Evolutionary conservation across 164 flowering plant species (phyloP), one percentile per base, ranked within the genome.

Genomic region (Buxus sempervirens): DNA sequence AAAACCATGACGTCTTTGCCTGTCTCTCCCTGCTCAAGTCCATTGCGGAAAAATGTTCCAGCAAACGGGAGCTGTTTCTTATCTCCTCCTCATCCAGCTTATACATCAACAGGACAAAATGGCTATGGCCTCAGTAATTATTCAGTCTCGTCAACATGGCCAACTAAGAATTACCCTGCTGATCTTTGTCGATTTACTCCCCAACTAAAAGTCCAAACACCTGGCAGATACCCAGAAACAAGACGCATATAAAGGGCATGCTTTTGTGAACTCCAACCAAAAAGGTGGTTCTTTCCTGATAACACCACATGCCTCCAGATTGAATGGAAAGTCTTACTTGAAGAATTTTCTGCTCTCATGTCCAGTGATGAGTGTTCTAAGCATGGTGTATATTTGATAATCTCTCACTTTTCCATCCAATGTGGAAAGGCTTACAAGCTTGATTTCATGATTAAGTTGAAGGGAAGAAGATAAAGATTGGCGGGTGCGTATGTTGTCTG

Each of bases 31-130:
- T 79, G 82, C 63, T 83, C 91, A 45, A 87, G 91, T 63, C 91
- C 91, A 13, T 63, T 87, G 18, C 75, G 87, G 55, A 82, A 79
- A 16, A 55, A 65, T 41, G 88, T 83, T 57, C 73, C 86, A 1
- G 71, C 86, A 19, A 75, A 79, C 60, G 77, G 60, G 71, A 89
- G 81, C 68, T 81, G 80, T 69, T 82, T 76, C 56, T 81, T 85
- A 21, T 86, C 98, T 38, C 93, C 96, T 67, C 93, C 88, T 48
- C 91, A 86, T 73, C 88, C 89, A 22, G 26, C 81, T 62, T 84
- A 69, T 65, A 58, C 77, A 20, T 24, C 67, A 32, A 55, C 61
- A 8, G 84, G 82, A 36, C 87, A 77, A 56, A 79, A 70, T 70
- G 63, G 75, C 63, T 73, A 76, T 71, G 76, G 70, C 66, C 32